phyloP scores from a whole-genome alignment of 2,329 filamentous ascomycete species.

The Verticillium albo-atrum region DNA sequence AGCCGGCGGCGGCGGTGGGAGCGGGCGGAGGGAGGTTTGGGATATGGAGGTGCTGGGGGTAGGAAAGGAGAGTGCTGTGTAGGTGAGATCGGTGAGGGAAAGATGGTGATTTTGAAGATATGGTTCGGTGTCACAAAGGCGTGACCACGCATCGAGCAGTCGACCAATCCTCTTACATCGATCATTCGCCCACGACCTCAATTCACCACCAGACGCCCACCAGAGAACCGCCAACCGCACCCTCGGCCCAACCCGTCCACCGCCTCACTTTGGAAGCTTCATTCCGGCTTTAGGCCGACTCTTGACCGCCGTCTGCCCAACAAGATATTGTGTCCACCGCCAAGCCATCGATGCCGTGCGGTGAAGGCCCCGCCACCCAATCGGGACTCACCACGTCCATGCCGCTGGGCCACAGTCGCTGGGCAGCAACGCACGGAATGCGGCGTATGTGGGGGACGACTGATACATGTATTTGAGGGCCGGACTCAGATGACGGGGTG shows the following conservation, averaged over 20 bases:
- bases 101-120: not conserved
- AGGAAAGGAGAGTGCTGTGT: not conserved
- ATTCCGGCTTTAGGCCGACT: not conserved
- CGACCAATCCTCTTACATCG: not conserved
- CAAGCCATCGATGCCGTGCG: not conserved
- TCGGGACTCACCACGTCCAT: slow-evolving; percentile 2
- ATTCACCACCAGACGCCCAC: too few species aligned
- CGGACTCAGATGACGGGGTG: not conserved
- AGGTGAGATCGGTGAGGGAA: not conserved
- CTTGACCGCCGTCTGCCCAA: not conserved
- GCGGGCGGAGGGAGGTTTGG: not conserved
- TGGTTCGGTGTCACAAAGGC: not conserved
- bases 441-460: not conserved
- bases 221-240: not conserved
- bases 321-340: not conserved
- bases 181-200: not conserved
- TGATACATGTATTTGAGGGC: not conserved
- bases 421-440: slow-evolving; percentile 1
- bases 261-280: not conserved
- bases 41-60: too few species aligned
- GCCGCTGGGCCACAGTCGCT: not conserved
- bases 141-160: not conserved
- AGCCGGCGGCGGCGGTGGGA: not conserved
- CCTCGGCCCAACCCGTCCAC: not conserved
- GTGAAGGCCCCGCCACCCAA: not conserved